Conservation (phyloP, 2,329 filamentous ascomycete genomes). For the Alternaria triticina region DNA sequence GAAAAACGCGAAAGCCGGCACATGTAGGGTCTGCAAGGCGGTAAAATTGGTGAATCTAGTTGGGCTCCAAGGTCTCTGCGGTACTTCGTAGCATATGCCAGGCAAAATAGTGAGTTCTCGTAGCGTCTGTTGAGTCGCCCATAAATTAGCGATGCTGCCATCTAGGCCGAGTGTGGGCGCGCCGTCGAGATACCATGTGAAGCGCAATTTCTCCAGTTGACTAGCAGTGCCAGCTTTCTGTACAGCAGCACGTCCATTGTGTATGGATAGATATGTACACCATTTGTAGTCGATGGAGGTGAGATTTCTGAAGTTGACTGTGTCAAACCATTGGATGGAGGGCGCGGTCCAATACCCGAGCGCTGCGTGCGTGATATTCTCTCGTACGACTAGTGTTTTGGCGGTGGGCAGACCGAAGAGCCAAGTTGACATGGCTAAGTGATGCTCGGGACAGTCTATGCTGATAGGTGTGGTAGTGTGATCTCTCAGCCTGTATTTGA, state of each 20-base stretch:
- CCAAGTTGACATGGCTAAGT: not conserved
- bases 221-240: not conserved
- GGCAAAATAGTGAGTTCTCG: not conserved
- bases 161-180: not conserved
- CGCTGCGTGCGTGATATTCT: too few relatives aligned
- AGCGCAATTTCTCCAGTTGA: not conserved
- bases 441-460: not conserved
- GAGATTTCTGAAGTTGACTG: not conserved
- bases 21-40: not conserved
- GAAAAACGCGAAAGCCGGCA: not conserved
- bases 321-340: not conserved
- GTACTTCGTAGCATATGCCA: not conserved
- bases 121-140: not conserved
- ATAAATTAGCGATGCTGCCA: not conserved
- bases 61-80: not conserved
- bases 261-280: not conserved
- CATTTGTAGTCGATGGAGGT: not conserved
- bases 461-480: not conserved
- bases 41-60: not conserved
- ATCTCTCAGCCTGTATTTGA: not conserved
- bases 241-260: not conserved
- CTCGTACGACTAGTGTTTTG: not conserved
- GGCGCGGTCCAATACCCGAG: accelerated
- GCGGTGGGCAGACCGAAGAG: not conserved
- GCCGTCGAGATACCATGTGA: too few relatives aligned